Percentiles rank a stretch among this genome's conserved stretches.
These are phyloP conservation scores for Chalaropsis ovoidea DNA, from an alignment of 2,329 filamentous ascomycete genomes.

Conservation along the genomic window DNA sequence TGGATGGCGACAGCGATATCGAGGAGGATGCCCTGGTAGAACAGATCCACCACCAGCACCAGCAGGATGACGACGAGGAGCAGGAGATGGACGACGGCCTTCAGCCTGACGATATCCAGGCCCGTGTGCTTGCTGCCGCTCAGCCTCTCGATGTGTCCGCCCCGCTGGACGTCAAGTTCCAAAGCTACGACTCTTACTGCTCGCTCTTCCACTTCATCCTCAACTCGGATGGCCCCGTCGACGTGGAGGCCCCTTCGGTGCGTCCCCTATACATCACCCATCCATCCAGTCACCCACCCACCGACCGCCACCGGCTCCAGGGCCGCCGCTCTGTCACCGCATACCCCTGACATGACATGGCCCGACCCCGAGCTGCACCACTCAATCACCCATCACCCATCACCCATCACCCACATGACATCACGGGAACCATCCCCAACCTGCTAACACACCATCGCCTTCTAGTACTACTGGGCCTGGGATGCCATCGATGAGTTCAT, in stretches of 20 bases:
- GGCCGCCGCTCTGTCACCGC: not conserved
- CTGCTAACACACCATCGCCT: conserved; percentile 21
- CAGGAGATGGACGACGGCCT: conserved; percentile 42
- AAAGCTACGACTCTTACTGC: conserved; percentile 99
- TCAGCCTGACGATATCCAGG: conserved; percentile 84
- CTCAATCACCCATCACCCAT: no score
- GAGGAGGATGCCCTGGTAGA: conserved; percentile 94
- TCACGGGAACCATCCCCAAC: no score
- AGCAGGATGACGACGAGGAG: conserved; percentile 78
- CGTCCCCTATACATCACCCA: conserved; percentile 36
- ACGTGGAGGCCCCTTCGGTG: conserved; percentile 92
- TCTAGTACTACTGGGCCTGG: conserved; percentile 97
- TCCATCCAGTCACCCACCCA: no score
- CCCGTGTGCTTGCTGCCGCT: conserved; percentile 79
- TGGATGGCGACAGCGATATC: conserved; percentile 71
- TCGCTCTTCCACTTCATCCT: conserved; percentile 98
- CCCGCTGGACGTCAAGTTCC: conserved; percentile 91
- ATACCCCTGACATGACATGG: not conserved
- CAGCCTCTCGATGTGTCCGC: conserved; percentile 94
- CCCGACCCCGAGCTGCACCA: no score
- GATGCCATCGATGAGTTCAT: conserved; percentile 99
- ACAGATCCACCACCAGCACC: conserved; percentile 91
- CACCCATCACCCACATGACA: no score
- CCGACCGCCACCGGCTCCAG: not conserved
- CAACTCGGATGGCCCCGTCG: conserved; percentile 97